These are phyloP conservation scores for Pseudocercospora macadamiae DNA, from an alignment of 2,329 filamentous ascomycete species.

Conservation along the genomic window DNA sequence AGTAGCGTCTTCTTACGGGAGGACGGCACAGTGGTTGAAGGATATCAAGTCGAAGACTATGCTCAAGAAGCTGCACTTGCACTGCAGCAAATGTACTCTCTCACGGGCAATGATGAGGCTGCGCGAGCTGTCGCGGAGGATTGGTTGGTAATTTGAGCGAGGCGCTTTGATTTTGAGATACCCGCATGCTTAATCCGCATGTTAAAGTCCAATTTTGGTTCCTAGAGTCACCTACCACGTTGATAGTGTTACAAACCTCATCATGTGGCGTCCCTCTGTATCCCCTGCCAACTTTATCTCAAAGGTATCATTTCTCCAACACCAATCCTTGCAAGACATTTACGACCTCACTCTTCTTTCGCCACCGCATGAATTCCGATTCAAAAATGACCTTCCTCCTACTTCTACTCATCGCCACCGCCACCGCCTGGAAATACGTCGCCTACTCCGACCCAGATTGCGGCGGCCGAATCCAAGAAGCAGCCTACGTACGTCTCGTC, in stretches of 20 bases:
- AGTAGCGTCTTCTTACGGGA: background rate
- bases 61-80: constrained; percentile 74
- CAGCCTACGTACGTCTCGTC: background rate
- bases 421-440: background rate
- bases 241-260: too few relatives aligned
- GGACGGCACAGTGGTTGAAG: constrained; percentile 8
- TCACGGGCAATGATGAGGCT: constrained; percentile 64
- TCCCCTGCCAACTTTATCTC: too few relatives aligned
- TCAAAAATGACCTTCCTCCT: too few relatives aligned
- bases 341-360: too few relatives aligned
- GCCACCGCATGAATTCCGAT: too few relatives aligned
- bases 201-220: too few relatives aligned
- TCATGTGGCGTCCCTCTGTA: too few relatives aligned
- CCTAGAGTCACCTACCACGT: too few relatives aligned
- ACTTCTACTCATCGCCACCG: background rate
- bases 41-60: constrained; percentile 57
- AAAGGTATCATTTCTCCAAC: too few relatives aligned
- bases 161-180: background rate
- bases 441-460: background rate
- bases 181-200: background rate
- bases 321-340: too few relatives aligned
- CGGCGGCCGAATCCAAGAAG: background rate
- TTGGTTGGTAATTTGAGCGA: constrained; percentile 51
- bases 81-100: constrained; percentile 67
- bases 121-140: constrained; percentile 64